Conservation (phyloP, 2,329 filamentous ascomycete species). For the Neonectria hederae region DNA sequence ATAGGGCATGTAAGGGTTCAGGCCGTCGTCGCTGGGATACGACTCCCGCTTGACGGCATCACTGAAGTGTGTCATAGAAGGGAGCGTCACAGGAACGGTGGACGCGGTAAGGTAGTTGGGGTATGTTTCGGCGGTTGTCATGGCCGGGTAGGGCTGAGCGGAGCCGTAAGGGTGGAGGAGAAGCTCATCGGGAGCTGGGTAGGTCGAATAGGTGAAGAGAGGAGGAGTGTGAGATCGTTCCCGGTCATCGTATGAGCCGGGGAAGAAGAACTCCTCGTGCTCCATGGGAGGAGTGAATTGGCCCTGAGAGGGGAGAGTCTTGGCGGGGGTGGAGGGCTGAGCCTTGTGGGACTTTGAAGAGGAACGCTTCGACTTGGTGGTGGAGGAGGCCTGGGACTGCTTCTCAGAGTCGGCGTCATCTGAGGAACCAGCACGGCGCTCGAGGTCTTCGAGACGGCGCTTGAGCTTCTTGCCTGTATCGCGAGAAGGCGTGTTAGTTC, state of each 20-base stretch:
- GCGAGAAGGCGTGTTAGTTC: slow-evolving; percentile 26
- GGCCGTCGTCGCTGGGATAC: slow-evolving; percentile 65
- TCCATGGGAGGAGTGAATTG: slow-evolving; percentile 72
- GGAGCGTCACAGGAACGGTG: slow-evolving; percentile 67
- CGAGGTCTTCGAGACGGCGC: slow-evolving; percentile 85
- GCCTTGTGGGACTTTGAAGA: slow-evolving; percentile 44
- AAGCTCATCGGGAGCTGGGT: slow-evolving; percentile 72
- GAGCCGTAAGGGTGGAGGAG: slow-evolving; percentile 68
- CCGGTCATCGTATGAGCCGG: slow-evolving; percentile 67
- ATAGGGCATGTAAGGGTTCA: slow-evolving; percentile 75
- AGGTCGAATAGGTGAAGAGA: slow-evolving; percentile 73
- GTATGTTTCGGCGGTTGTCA: slow-evolving; percentile 62
- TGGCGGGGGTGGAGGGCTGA: slow-evolving; percentile 43
- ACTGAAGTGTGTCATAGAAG: slow-evolving; percentile 71
- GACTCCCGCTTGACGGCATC: slow-evolving; percentile 74
- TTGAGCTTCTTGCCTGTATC: slow-evolving; percentile 86
- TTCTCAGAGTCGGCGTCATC: slow-evolving; percentile 56
- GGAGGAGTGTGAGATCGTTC: slow-evolving; percentile 78
- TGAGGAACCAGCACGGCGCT: slow-evolving; percentile 74
- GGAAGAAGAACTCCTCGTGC: slow-evolving; percentile 73
- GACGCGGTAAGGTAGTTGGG: slow-evolving; percentile 63
- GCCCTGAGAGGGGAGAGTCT: slow-evolving; percentile 55
- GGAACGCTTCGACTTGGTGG: slow-evolving; percentile 46
- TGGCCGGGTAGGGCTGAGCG: slow-evolving; percentile 60
- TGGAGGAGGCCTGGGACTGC: slow-evolving; percentile 39